Percentiles rank a stretch among this genome's conserved stretches.
phyloP scores from a whole-genome alignment of 441 rosid species.

The Populus hybrid region DNA sequence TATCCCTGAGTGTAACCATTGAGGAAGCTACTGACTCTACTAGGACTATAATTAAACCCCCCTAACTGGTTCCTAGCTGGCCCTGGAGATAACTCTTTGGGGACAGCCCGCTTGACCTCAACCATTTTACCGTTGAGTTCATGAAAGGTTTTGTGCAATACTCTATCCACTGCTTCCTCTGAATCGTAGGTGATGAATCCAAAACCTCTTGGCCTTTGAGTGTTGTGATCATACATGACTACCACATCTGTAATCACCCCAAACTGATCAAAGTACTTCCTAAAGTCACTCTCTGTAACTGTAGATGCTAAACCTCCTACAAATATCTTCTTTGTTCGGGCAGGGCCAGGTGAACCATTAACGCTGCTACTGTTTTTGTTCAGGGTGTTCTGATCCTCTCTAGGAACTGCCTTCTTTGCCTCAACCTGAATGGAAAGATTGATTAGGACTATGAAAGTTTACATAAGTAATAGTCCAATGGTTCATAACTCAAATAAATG shows the following conservation, averaged over 20 bases:
- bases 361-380: slow-evolving; percentile 62
- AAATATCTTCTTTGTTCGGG: slow-evolving; percentile 85
- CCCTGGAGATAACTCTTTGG: slow-evolving; percentile 82
- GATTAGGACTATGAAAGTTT: too few species aligned
- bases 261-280: slow-evolving; percentile 88
- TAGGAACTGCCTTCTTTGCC: slow-evolving; percentile 95
- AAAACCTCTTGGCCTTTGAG: slow-evolving; percentile 95
- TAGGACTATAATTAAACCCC: slow-evolving; percentile 69
- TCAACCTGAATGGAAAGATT: slow-evolving; percentile 55
- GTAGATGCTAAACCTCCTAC: slow-evolving; percentile 97
- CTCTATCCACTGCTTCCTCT: slow-evolving; percentile 40
- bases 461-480: too few species aligned
- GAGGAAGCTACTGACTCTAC: slow-evolving; percentile 59
- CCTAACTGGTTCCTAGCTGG: slow-evolving; percentile 67
- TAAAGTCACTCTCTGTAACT: slow-evolving; percentile 84
- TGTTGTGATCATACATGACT: slow-evolving; percentile 95
- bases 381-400: slow-evolving; percentile 78
- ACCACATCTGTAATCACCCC: slow-evolving; percentile 93
- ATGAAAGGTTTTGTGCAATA: slow-evolving; percentile 76
- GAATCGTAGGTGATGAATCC: too few species aligned
- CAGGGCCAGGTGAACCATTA: slow-evolving; percentile 86
- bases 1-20: slow-evolving; percentile 76
- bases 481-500: too few species aligned
- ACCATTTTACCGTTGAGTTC: slow-evolving; percentile 96
- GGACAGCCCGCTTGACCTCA: slow-evolving; percentile 83